Conservation (phyloP, 139 green algal genomes). For the Edaphochlamys debaryana region DNA sequence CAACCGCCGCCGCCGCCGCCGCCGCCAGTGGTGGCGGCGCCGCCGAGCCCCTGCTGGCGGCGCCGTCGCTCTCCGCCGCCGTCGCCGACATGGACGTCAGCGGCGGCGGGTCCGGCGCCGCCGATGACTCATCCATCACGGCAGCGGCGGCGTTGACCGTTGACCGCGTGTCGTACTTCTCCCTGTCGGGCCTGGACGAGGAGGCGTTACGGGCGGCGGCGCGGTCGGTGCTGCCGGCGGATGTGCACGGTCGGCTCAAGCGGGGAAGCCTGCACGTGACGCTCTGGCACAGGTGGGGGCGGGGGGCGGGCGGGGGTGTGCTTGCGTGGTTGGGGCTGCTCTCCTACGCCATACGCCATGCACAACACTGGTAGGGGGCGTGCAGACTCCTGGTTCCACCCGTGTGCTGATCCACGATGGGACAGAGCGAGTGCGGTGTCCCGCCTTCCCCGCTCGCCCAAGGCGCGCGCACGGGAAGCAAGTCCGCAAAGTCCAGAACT, state of each 20-base stretch:
- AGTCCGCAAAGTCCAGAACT: too few species aligned
- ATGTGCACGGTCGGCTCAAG: constrained; percentile 17
- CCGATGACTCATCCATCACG: not conserved
- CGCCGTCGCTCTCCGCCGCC: not conserved
- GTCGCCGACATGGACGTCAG: not conserved
- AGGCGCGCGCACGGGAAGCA: too few species aligned
- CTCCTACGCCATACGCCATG: too few species aligned
- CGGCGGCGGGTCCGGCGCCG: not conserved
- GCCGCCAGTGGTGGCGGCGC: not conserved
- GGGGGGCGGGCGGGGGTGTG: too few species aligned
- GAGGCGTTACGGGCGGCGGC: constrained; percentile 35
- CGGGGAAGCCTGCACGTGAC: constrained; percentile 38
- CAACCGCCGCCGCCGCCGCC: not conserved
- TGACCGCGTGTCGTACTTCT: constrained; percentile 35
- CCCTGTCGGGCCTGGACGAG: constrained; percentile 24
- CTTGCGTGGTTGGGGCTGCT: too few species aligned
- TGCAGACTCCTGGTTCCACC: not conserved
- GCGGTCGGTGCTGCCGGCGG: constrained; percentile 7
- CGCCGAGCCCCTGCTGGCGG: not conserved
- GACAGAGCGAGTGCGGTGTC: too few species aligned
- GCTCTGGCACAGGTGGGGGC: constrained; percentile 44
- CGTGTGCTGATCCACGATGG: not conserved
- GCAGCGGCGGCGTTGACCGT: not conserved
- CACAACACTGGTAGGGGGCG: too few species aligned
- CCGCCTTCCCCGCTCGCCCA: too few species aligned